Evolutionary conservation across 139 green algal species (phyloP).

Genomic region (Chlorella vulgaris): DNA sequence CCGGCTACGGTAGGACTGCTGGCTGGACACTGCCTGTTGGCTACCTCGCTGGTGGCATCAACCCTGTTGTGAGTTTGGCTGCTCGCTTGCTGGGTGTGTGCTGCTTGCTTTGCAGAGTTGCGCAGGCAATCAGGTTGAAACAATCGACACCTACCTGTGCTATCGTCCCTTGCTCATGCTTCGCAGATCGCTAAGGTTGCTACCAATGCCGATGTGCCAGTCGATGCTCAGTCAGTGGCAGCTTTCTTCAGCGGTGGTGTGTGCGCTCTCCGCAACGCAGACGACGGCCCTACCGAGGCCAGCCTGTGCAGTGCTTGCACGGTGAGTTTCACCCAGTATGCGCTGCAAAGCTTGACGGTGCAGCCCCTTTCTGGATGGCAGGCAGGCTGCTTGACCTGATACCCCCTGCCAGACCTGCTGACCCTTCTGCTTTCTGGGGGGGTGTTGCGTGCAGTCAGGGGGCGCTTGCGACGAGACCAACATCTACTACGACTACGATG

Average conservation of each 20-base stretch:
- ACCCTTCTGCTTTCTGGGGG: too few species aligned
- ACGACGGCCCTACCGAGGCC: slow-evolving; percentile 15
- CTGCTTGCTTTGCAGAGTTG: neutral
- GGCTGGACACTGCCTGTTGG: slow-evolving; percentile 47
- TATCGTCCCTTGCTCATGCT: neutral
- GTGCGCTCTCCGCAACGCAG: slow-evolving; percentile 28
- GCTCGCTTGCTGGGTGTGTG: neutral
- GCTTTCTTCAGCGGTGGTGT: slow-evolving; percentile 38
- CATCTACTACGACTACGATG: slow-evolving; percentile 49
- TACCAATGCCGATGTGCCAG: slow-evolving; percentile 1
- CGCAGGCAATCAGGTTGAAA: neutral
- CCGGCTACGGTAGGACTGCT: slow-evolving; percentile 46
- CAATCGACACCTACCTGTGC: neutral
- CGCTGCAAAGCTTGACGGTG: too few species aligned
- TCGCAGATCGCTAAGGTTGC: neutral
- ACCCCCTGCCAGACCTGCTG: too few species aligned
- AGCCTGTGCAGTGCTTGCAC: slow-evolving; percentile 42
- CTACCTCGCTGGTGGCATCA: slow-evolving; percentile 4
- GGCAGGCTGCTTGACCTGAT: too few species aligned
- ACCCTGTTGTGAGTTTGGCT: neutral
- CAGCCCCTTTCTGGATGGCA: too few species aligned
- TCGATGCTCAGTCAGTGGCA: slow-evolving; percentile 37
- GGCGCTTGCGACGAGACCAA: too few species aligned
- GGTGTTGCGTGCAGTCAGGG: too few species aligned
- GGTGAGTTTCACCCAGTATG: too few species aligned